phyloP scores from a whole-genome alignment of 257 asterid species.

The Plantago ovata region DNA sequence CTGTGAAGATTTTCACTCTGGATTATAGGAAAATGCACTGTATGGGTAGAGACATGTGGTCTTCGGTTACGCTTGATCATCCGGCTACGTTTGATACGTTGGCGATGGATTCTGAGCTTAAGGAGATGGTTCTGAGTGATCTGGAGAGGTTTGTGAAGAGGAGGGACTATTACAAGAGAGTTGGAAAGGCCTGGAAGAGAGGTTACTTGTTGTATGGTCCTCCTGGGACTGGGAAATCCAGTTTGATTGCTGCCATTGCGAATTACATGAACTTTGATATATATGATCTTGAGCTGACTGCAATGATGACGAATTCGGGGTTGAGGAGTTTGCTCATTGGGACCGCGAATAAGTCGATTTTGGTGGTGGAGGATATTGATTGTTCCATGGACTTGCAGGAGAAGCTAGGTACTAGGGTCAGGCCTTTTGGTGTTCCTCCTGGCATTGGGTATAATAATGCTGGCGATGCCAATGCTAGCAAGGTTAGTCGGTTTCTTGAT shows the following conservation, averaged over 20 bases:
- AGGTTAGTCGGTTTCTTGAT: too few species aligned
- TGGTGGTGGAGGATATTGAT: too few species aligned
- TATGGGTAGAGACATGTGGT: too few species aligned
- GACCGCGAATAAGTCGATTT: too few species aligned
- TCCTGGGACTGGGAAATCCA: slow-evolving; percentile 78
- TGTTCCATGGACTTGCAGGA: slow-evolving; percentile 51
- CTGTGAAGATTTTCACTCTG: too few species aligned
- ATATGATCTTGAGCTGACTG: slow-evolving; percentile 60
- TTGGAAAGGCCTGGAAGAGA: too few species aligned
- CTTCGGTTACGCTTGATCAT: too few species aligned
- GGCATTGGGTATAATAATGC: too few species aligned
- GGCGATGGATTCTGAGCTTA: slow-evolving; percentile 53
- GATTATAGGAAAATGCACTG: too few species aligned
- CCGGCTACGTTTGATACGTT: slow-evolving; percentile 57
- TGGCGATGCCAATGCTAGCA: too few species aligned
- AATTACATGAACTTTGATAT: slow-evolving; percentile 60
- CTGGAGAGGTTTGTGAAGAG: slow-evolving; percentile 45
- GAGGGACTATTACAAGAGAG: too few species aligned
- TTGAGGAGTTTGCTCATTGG: slow-evolving; percentile 44
- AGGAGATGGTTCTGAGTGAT: slow-evolving; percentile 42
- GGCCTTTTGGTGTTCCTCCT: background rate
- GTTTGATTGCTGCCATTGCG: slow-evolving; percentile 75
- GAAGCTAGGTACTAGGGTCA: slow-evolving; percentile 28
- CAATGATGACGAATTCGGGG: slow-evolving; percentile 44
- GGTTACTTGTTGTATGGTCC: slow-evolving; percentile 76